Percentiles rank a stretch among this genome's conserved stretches.
Evolutionary conservation across 2,329 filamentous ascomycete genomes (phyloP).

Genomic region (Scedosporium dehoogii): DNA sequence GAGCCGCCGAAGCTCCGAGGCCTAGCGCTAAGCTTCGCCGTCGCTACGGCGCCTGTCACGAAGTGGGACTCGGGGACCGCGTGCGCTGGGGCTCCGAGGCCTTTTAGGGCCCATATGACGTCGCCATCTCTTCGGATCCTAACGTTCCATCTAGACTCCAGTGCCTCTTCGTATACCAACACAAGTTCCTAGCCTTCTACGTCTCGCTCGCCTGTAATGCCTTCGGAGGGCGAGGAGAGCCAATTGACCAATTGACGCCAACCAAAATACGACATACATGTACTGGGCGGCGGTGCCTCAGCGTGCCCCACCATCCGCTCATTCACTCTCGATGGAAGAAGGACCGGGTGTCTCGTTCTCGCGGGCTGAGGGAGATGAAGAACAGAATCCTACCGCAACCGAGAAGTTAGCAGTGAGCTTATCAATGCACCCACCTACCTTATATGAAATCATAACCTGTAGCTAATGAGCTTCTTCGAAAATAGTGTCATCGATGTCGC

Average conservation of each 20-base stretch:
- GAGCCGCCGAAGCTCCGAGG: neutral
- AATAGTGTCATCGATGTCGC: constrained; percentile 2
- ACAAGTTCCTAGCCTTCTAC: no score
- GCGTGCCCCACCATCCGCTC: neutral
- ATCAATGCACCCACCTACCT: neutral
- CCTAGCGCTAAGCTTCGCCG: neutral
- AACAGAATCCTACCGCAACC: neutral
- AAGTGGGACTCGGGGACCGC: neutral
- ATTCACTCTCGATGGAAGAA: neutral
- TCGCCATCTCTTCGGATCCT: no score
- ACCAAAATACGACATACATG: neutral
- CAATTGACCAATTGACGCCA: no score
- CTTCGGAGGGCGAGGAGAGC: no score
- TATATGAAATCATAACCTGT: neutral
- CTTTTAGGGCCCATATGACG: no score
- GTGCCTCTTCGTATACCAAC: no score
- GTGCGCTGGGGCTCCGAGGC: no score
- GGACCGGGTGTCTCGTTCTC: neutral
- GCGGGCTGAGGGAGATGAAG: neutral
- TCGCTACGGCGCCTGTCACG: neutral
- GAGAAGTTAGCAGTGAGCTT: constrained; percentile 2
- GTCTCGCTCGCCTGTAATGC: no score
- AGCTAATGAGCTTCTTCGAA: neutral
- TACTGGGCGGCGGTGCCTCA: neutral
- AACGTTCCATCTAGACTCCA: no score